Conservation (phyloP, 2,329 filamentous ascomycete species). For the Phialocephala sp. region DNA sequence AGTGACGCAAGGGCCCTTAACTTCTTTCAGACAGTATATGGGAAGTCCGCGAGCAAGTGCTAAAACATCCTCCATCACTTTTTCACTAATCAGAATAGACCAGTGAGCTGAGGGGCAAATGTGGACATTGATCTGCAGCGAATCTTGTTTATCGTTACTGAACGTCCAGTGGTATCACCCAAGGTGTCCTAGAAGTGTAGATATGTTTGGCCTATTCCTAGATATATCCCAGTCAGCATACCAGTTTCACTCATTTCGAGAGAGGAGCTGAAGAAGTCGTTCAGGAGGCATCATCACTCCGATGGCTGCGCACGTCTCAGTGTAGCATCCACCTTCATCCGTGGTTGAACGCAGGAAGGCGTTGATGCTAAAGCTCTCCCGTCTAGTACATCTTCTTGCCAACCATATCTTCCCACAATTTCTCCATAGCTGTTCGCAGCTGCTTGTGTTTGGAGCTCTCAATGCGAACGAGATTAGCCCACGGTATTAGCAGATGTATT, state of each 20-base stretch:
- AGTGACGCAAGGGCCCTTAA: constrained; percentile 60
- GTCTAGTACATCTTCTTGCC: constrained; percentile 67
- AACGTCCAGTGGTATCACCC: constrained; percentile 61
- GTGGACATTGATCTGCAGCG: constrained; percentile 56
- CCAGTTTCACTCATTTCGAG: too few species aligned
- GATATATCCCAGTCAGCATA: too few species aligned
- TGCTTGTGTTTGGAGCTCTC: constrained; percentile 28
- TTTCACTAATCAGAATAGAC: constrained; percentile 45
- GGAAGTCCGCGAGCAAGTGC: constrained; percentile 61
- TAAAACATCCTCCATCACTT: constrained; percentile 51
- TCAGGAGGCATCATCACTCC: constrained; percentile 66
- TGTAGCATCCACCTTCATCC: constrained; percentile 67
- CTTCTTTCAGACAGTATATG: constrained; percentile 65
- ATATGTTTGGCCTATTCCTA: constrained; percentile 67
- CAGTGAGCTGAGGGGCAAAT: constrained; percentile 59
- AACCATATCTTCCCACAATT: constrained; percentile 65
- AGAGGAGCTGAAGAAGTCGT: constrained; percentile 58
- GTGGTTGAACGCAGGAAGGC: constrained; percentile 64
- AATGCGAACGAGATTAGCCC: constrained; percentile 58
- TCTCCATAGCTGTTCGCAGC: constrained; percentile 46
- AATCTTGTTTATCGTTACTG: constrained; percentile 43
- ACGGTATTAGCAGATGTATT: constrained; percentile 62
- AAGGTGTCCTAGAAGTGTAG: constrained; percentile 59
- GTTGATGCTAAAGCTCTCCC: constrained; percentile 64
- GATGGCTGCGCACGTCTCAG: constrained; percentile 65